These are phyloP conservation scores for Phytopythium delawarense DNA, from an alignment of 352 stramenopile genomes.

Conservation along the genomic window DNA sequence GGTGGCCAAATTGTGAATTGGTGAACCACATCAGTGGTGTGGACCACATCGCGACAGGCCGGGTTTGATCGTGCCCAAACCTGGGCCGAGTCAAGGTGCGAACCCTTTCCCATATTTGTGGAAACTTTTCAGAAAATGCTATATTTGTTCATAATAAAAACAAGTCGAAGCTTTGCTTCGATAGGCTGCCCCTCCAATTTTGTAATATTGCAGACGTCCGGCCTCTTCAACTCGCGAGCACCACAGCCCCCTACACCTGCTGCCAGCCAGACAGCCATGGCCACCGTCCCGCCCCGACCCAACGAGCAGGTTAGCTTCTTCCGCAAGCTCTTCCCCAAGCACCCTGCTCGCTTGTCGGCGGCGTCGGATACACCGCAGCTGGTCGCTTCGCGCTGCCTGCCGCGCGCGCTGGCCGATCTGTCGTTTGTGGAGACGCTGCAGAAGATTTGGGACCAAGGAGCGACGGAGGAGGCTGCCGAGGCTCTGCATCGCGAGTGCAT, in stretches of 20 bases:
- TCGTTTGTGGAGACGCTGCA: not conserved
- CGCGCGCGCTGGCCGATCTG: not conserved
- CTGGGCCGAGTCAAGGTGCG: no score
- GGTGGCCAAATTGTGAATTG: no score
- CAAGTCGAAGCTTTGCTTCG: no score
- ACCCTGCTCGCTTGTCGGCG: not conserved
- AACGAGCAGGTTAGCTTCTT: not conserved
- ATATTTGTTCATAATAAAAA: no score
- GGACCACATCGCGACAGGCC: no score
- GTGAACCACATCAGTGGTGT: no score
- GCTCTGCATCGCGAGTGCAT: not conserved
- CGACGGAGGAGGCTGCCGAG: not conserved
- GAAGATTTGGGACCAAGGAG: not conserved
- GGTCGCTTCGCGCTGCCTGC: not conserved
- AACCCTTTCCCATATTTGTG: no score
- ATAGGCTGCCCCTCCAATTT: no score
- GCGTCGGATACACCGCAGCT: not conserved
- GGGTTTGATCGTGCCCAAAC: no score
- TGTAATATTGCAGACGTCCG: no score
- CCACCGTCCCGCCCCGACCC: not conserved
- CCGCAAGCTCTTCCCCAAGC: not conserved
- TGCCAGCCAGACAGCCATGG: not conserved
- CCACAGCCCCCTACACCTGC: not conserved
- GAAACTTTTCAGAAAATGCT: no score
- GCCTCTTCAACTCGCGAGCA: no score